These are phyloP conservation scores for Linnemannia zychae DNA, from an alignment of 192 early-diverging fungal species.

Conservation along the genomic window DNA sequence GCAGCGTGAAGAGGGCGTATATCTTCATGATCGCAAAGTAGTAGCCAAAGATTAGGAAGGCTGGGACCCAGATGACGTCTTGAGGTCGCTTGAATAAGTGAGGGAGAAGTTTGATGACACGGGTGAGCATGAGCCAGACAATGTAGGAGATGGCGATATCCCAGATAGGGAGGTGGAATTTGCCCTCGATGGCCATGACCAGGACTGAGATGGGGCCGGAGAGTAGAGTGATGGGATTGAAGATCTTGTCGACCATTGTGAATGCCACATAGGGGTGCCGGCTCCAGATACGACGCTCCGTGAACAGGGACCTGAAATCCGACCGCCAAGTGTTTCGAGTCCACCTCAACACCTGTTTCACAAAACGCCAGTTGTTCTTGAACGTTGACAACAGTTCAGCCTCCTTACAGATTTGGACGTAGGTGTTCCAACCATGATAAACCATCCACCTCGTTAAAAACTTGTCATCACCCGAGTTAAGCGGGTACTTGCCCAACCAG, in stretches of 20 bases:
- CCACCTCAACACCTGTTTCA: conserved; percentile 80
- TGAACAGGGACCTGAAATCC: conserved; percentile 74
- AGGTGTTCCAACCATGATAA: conserved; percentile 77
- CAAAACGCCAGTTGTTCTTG: conserved; percentile 82
- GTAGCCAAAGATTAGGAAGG: conserved; percentile 78
- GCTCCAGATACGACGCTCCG: conserved; percentile 72
- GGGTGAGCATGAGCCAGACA: conserved; percentile 73
- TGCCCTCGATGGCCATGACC: conserved; percentile 62
- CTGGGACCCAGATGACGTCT: conserved; percentile 73
- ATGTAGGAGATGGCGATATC: conserved; percentile 72
- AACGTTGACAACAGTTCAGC: conserved; percentile 79
- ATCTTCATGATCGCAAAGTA: conserved; percentile 80
- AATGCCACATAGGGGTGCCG: conserved; percentile 80
- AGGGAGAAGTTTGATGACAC: conserved; percentile 74
- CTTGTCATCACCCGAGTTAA: conserved; percentile 83
- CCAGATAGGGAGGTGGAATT: conserved; percentile 68
- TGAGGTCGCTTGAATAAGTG: conserved; percentile 75
- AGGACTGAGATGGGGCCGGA: conserved; percentile 72
- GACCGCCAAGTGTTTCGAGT: conserved; percentile 83
- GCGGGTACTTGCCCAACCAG: conserved; percentile 79
- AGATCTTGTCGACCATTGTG: conserved; percentile 82
- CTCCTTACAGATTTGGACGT: conserved; percentile 75
- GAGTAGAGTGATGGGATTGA: conserved; percentile 79
- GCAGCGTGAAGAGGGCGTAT: conserved; percentile 78
- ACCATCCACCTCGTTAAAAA: conserved; percentile 83